Evolutionary conservation across 495 filamentous ascomycete genomes (phyloP).

Genomic region (Talaromyces adpressus): DNA sequence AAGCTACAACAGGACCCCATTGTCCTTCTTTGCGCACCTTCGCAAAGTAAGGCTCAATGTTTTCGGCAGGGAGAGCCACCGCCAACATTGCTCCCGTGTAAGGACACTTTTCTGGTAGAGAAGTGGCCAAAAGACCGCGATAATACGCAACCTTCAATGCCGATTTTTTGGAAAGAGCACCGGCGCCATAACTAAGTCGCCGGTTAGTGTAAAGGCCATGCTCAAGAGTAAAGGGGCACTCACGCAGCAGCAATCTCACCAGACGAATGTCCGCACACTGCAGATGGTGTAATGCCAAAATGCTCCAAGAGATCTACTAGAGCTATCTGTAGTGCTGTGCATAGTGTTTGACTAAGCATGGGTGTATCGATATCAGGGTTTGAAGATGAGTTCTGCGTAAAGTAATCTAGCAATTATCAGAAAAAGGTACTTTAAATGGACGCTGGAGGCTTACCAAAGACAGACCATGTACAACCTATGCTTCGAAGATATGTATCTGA

Average conservation of each 20-base stretch:
- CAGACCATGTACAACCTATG: neutral
- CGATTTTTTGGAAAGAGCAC: constrained; percentile 9
- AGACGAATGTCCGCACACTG: constrained; percentile 55
- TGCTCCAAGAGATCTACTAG: no score
- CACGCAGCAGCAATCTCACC: constrained; percentile 46
- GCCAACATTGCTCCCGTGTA: constrained; percentile 30
- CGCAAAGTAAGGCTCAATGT: constrained; percentile 11
- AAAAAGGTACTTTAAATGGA: no score
- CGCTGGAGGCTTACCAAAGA: no score
- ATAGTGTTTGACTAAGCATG: no score
- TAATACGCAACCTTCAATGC: constrained; percentile 15
- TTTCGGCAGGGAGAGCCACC: constrained; percentile 39
- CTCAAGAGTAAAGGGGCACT: no score
- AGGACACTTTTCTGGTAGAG: neutral
- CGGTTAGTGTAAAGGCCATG: no score
- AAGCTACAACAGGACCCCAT: constrained; percentile 28
- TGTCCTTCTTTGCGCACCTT: constrained; percentile 10
- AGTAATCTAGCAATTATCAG: no score
- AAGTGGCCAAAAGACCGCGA: constrained; percentile 6
- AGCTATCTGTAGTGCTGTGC: no score
- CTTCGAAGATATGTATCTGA: neutral
- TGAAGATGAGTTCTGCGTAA: no score
- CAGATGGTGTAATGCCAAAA: constrained; percentile 21
- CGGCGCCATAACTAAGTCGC: constrained; percentile 13
- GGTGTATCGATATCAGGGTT: no score